phyloP scores from a whole-genome alignment of 441 rosid species.

The Kokia cookei region DNA sequence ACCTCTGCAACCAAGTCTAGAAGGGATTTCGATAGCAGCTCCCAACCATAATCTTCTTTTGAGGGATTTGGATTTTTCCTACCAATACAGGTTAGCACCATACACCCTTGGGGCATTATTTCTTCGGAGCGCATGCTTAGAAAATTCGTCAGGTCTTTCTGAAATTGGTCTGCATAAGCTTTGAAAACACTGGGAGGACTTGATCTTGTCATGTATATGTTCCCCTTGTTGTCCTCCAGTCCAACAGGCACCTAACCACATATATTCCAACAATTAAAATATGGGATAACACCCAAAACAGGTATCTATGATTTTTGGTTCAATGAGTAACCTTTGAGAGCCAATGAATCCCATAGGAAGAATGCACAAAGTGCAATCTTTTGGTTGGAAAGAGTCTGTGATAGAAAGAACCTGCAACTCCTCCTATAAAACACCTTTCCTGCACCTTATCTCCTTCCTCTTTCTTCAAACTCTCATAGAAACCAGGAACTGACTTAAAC shows the following conservation, averaged over 20 bases:
- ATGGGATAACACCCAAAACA: background rate
- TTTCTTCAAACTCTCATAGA: background rate
- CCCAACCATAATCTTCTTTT: conserved; percentile 7
- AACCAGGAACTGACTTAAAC: conserved; percentile 19
- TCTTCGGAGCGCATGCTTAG: conserved; percentile 22
- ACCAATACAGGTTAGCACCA: conserved; percentile 20
- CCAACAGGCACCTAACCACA: conserved; percentile 2
- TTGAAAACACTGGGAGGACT: conserved; percentile 7
- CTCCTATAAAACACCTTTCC: too few relatives aligned
- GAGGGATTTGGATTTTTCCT: conserved; percentile 17
- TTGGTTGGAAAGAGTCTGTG: too few relatives aligned
- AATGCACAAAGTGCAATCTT: too few relatives aligned
- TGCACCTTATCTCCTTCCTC: background rate
- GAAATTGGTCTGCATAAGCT: conserved; percentile 26
- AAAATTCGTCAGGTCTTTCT: background rate
- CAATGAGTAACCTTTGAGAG: too few relatives aligned
- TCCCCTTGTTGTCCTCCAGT: conserved; percentile 7
- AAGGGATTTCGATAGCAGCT: conserved; percentile 18
- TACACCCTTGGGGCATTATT: conserved; percentile 22
- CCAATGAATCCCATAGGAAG: too few relatives aligned
- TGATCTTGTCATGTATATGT: conserved; percentile 20
- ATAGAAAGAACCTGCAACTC: too few relatives aligned
- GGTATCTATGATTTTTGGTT: too few relatives aligned
- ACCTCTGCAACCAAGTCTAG: conserved; percentile 16
- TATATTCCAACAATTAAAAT: background rate